Conservation (phyloP, 2,329 filamentous ascomycete species). For the Aspergillus sp. region DNA sequence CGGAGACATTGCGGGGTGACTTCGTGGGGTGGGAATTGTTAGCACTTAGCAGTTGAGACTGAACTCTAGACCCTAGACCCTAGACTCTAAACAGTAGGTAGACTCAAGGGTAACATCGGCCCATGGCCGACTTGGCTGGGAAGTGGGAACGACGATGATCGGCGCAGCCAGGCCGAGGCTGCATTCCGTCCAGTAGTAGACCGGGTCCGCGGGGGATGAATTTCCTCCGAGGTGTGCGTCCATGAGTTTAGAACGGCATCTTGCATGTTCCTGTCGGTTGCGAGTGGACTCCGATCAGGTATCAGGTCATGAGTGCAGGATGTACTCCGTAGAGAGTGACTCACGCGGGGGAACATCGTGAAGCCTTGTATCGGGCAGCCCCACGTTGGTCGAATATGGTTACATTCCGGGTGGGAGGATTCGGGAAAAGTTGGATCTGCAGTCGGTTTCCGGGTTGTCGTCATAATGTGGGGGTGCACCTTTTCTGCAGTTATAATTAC, state of each 20-base stretch:
- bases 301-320: too few relatives aligned
- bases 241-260: neutral
- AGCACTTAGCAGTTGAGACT: neutral
- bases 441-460: neutral
- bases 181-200: neutral
- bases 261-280: neutral
- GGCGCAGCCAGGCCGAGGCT: neutral
- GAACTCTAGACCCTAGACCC: neutral
- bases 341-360: neutral
- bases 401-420: conserved; percentile 21
- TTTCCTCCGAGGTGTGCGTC: neutral
- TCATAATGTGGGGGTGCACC: neutral
- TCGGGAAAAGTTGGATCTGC: neutral
- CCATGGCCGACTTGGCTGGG: neutral
- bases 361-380: neutral
- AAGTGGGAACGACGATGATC: neutral
- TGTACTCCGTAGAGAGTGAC: neutral
- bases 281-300: too few relatives aligned
- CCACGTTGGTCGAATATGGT: conserved; percentile 16
- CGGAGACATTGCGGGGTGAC: neutral
- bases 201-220: neutral
- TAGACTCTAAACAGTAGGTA: too few relatives aligned
- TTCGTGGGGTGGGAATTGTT: neutral
- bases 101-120: neutral
- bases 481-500: too few relatives aligned